Evolutionary conservation across 148 eudicot genomes (phyloP).

Genomic region (Persicaria maculosa): DNA sequence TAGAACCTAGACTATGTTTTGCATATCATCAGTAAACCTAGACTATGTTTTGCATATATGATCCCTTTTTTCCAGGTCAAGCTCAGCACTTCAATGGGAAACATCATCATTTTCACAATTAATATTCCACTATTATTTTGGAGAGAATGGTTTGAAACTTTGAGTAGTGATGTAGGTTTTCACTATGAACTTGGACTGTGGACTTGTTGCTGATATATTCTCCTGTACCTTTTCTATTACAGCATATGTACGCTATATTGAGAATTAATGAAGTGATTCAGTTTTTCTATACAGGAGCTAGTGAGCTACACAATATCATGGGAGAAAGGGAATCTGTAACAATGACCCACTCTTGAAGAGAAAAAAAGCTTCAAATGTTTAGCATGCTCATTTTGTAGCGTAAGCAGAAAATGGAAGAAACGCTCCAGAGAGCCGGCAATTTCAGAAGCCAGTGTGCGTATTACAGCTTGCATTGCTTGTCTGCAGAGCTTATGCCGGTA

Average conservation of each 20-base stretch:
- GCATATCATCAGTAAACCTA: not conserved
- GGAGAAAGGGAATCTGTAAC: not conserved
- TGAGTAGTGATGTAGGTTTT: not conserved
- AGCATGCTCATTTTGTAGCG: not conserved
- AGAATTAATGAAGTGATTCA: too few relatives aligned
- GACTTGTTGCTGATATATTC: not conserved
- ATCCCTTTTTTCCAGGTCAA: not conserved
- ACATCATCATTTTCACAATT: not conserved
- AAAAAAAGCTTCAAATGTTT: not conserved
- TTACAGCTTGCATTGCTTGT: not conserved
- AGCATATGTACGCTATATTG: too few relatives aligned
- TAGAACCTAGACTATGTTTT: not conserved
- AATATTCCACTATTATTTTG: not conserved
- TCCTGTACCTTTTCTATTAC: too few relatives aligned
- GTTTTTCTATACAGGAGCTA: too few relatives aligned
- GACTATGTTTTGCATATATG: not conserved
- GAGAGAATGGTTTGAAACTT: not conserved
- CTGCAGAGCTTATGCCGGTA: not conserved
- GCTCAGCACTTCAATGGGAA: not conserved
- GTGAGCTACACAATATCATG: not conserved
- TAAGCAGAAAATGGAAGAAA: not conserved
- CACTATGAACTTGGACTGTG: not conserved
- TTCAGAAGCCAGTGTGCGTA: not conserved
- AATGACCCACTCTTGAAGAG: not conserved
- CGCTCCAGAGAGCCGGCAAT: not conserved